Evolutionary conservation across 331 rosid species (phyloP), one percentile per base, ranked within the genome.

Genomic region (Arachis monticola): DNA sequence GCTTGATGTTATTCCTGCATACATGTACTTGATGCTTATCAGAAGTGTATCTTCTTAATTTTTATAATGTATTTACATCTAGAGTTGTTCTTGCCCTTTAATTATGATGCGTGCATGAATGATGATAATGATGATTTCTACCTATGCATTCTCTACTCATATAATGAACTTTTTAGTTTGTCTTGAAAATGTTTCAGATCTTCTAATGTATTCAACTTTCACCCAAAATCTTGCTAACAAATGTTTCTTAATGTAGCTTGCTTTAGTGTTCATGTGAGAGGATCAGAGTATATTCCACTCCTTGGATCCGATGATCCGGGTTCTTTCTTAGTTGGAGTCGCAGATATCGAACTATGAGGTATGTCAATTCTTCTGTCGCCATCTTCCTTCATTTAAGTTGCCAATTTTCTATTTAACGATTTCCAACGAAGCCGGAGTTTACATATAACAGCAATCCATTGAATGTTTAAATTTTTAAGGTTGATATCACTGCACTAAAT

Each of bases 191-290:
- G 11, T 74, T 3, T 50, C 50, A 17, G 32, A 12, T 58, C 8
- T 67, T 70, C 27, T 48, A 51, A 13, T 22, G 42, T 69, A 68
- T 80, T n/a, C 22, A 10, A n/a, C 44, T 40, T 47, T 46, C 56
- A 69, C 62, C 3, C 35, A 0, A 41, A 35, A 57, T 64, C 60
- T 50, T 64, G n/a, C 69, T 73, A 38, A 69, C 38, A 5, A 56
- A 3, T 58, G 60, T 52, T 52, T 51, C 32, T 84, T 82, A 73
- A 13, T 80, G 92, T 83, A 93, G 99, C 99, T 81, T 94, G 99
- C 92, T 94, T 83, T 82, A 79, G 95, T 77, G 97, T 87, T 63
- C 99, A 86, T 67, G 99, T 94, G 81, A 92, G 99, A 80, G 96
- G 99, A 77, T 92, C 92, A 3, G 97, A 94, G 83, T 94, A 90